Evolutionary conservation across 1,284 basidiomycete genomes (phyloP).

Genomic region (Trichosporon sp.): DNA sequence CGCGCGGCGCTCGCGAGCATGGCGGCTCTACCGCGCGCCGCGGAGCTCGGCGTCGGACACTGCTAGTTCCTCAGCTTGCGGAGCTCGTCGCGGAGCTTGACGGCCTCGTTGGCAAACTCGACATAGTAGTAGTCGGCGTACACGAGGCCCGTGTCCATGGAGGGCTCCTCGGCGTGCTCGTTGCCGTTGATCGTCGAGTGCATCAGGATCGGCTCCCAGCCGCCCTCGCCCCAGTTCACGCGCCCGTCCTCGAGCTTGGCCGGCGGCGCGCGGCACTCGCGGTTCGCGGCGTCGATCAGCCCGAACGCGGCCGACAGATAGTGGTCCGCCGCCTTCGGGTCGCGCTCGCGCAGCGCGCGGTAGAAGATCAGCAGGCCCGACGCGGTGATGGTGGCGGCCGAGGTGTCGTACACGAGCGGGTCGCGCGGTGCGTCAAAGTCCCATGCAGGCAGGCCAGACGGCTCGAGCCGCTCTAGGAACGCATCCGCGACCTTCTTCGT

Average conservation of each 20-base stretch:
- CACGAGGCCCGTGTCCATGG: constrained; percentile 30
- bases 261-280: constrained; percentile 25
- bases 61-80: background rate
- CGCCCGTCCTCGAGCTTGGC: constrained; percentile 24
- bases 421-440: constrained; percentile 37
- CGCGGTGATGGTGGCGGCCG: constrained; percentile 34
- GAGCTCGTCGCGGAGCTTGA: constrained; percentile 27
- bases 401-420: constrained; percentile 38
- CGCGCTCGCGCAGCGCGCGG: constrained; percentile 20
- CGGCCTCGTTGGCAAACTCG: constrained; percentile 38
- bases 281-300: constrained; percentile 24
- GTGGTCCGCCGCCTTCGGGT: constrained; percentile 25
- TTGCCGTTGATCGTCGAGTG: constrained; percentile 42
- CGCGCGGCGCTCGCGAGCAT: no score
- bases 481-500: constrained; percentile 30
- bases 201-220: constrained; percentile 42
- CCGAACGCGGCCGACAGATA: constrained; percentile 32
- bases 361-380: constrained; percentile 36
- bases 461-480: constrained; percentile 31
- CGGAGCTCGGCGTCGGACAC: background rate
- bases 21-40: no score
- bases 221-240: constrained; percentile 36
- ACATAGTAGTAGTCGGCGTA: constrained; percentile 37
- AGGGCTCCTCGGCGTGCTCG: constrained; percentile 15
- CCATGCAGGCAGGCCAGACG: constrained; percentile 38